These are phyloP conservation scores for Ophiocordyceps polyrhachis-furcata DNA, from an alignment of 2,329 filamentous ascomycete species.

Conservation along the genomic window DNA sequence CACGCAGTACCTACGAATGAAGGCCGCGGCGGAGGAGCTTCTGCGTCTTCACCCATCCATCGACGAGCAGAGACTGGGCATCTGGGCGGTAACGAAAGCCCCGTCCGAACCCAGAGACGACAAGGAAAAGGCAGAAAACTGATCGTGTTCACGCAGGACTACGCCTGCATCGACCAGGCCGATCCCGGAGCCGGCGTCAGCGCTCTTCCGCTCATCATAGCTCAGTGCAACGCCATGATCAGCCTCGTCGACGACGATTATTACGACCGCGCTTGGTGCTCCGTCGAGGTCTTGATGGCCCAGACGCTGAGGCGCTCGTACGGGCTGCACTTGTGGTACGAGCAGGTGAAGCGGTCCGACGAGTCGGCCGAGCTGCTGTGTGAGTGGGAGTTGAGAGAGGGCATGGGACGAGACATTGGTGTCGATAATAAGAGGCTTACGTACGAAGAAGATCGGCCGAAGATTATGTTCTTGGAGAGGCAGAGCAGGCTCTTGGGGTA, in stretches of 20 bases:
- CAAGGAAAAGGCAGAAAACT: neutral
- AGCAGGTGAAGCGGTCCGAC: slow-evolving; percentile 2
- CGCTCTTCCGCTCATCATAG: slow-evolving; percentile 17
- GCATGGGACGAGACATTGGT: slow-evolving; percentile 1
- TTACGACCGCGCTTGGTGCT: slow-evolving; percentile 19
- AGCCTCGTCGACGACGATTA: slow-evolving; percentile 17
- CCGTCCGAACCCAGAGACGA: neutral
- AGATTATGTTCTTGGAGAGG: slow-evolving; percentile 9
- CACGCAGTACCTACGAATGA: slow-evolving; percentile 15
- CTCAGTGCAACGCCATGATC: slow-evolving; percentile 20
- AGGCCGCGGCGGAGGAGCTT: slow-evolving; percentile 11
- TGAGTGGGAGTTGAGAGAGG: slow-evolving; percentile 1
- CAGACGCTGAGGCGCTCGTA: slow-evolving; percentile 14
- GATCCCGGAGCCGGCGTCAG: slow-evolving; percentile 13
- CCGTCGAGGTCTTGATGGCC: slow-evolving; percentile 15
- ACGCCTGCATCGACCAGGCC: slow-evolving; percentile 18
- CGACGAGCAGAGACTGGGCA: slow-evolving; percentile 6
- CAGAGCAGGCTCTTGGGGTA: slow-evolving; percentile 6
- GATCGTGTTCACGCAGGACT: slow-evolving; percentile 10
- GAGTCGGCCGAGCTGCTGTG: neutral
- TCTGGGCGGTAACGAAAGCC: slow-evolving; percentile 11
- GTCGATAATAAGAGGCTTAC: slow-evolving; percentile 5
- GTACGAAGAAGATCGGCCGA: slow-evolving; percentile 8
- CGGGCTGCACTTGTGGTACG: slow-evolving; percentile 15
- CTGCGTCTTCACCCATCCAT: slow-evolving; percentile 8